Evolutionary conservation across 371 early-diverging fungal genomes (phyloP).

Genomic region (Apophysomyces sp.): DNA sequence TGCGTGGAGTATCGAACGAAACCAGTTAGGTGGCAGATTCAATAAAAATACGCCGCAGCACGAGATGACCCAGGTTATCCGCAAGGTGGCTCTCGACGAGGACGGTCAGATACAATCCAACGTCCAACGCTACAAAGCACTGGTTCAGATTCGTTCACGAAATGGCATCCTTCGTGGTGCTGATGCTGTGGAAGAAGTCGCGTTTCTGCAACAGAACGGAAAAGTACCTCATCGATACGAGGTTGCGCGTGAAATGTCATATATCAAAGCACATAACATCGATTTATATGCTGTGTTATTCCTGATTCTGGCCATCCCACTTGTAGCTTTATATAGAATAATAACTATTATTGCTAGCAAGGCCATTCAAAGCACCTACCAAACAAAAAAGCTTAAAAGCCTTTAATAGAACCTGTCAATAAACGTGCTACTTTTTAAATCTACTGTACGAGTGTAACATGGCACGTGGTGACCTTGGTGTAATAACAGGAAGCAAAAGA

Average conservation of each 20-base stretch:
- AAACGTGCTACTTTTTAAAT: too few species aligned
- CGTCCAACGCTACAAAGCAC: slow-evolving; percentile 10
- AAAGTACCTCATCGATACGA: slow-evolving; percentile 11
- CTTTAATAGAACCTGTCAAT: too few species aligned
- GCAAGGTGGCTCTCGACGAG: neutral
- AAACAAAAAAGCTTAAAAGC: neutral
- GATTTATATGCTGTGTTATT: slow-evolving; percentile 12
- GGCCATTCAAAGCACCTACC: neutral
- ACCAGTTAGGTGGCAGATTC: neutral
- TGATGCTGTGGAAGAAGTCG: slow-evolving; percentile 25
- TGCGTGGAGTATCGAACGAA: slow-evolving; percentile 1
- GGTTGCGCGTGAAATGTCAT: slow-evolving; percentile 22
- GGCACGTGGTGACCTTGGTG: too few species aligned
- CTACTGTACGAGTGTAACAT: too few species aligned
- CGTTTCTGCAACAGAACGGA: slow-evolving; percentile 12
- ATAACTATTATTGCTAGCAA: neutral
- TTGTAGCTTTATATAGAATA: neutral
- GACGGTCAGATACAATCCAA: slow-evolving; percentile 3
- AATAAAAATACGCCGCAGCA: neutral
- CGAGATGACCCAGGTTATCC: neutral
- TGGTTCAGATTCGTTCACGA: slow-evolving; percentile 18
- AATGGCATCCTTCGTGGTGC: slow-evolving; percentile 17
- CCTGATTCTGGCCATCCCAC: neutral
- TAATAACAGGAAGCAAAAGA: too few species aligned
- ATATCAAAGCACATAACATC: slow-evolving; percentile 21